These are phyloP conservation scores for Tylopilus orsonianus DNA, from an alignment of 1,284 basidiomycete genomes.

Conservation along the genomic window DNA sequence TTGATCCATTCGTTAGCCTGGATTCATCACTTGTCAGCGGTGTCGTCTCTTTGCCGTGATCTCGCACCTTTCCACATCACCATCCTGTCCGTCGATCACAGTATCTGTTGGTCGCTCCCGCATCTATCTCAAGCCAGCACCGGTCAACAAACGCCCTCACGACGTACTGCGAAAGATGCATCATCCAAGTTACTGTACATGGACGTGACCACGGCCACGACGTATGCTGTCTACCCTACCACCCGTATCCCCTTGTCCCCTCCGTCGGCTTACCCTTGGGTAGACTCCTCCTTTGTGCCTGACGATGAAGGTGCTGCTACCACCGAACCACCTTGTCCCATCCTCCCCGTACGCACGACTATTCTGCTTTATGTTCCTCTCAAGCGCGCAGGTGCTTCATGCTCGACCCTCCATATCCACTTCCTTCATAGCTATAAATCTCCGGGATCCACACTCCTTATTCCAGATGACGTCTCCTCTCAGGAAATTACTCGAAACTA, in stretches of 20 bases:
- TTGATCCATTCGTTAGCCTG: conserved; percentile 52
- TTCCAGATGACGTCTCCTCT: conserved; percentile 42
- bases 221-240: conserved; percentile 50
- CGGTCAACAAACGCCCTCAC: conserved; percentile 24
- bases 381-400: conserved; percentile 22
- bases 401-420: conserved; percentile 57
- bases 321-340: conserved; percentile 35
- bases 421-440: conserved; percentile 51
- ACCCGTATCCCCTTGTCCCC: conserved; percentile 39
- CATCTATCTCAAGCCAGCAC: conserved; percentile 24
- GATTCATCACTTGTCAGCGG: conserved; percentile 49
- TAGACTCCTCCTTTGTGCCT: conserved; percentile 25
- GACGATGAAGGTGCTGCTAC: conserved; percentile 32
- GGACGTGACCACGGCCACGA: conserved; percentile 45
- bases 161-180: conserved; percentile 25
- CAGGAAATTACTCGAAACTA: conserved; percentile 66
- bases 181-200: conserved; percentile 39
- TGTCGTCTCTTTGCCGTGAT: conserved; percentile 35
- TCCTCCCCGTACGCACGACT: conserved; percentile 55
- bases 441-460: conserved; percentile 38
- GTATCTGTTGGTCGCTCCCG: conserved; percentile 52
- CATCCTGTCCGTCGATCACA: conserved; percentile 55
- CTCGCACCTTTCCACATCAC: conserved; percentile 52
- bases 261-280: conserved; percentile 29
- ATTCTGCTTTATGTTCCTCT: conserved; percentile 54